Conservation (phyloP, 345 rosid species). For the Populus deltoides region DNA sequence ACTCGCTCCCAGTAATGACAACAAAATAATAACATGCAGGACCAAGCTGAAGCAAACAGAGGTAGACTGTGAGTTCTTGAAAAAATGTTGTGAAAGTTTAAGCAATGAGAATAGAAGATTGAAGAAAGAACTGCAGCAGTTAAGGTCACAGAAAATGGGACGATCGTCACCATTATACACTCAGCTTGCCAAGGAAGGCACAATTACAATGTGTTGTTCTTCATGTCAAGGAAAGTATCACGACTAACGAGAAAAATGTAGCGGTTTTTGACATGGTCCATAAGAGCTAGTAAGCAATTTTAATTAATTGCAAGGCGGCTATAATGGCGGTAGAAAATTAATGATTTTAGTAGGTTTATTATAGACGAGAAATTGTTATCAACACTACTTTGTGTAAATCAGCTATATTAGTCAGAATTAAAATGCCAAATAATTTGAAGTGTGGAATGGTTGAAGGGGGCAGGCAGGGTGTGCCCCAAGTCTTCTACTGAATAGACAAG, state of each 20-base stretch:
- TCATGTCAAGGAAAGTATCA: background rate
- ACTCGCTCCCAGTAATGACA: background rate
- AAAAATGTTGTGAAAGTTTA: slow-evolving; percentile 41
- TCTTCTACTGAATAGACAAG: background rate
- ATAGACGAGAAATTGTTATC: background rate
- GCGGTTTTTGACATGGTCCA: background rate
- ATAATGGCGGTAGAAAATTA: background rate
- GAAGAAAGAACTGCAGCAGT: slow-evolving; percentile 43
- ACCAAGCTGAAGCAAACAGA: slow-evolving; percentile 56
- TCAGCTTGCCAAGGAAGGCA: background rate
- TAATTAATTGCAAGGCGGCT: background rate
- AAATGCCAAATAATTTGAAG: background rate
- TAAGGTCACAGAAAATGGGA: slow-evolving; percentile 17
- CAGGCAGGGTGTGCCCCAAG: background rate
- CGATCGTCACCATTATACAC: background rate
- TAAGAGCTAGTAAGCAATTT: background rate
- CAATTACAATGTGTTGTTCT: background rate
- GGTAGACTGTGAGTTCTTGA: slow-evolving; percentile 39
- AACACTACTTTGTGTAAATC: background rate
- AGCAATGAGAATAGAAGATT: slow-evolving; percentile 39
- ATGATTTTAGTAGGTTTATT: background rate
- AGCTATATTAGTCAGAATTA: background rate
- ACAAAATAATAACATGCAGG: slow-evolving; percentile 20
- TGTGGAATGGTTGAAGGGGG: background rate
- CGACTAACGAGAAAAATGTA: background rate